These are phyloP conservation scores for Candida sp. DNA, from an alignment of 1,139 yeast species.

Conservation along the genomic window DNA sequence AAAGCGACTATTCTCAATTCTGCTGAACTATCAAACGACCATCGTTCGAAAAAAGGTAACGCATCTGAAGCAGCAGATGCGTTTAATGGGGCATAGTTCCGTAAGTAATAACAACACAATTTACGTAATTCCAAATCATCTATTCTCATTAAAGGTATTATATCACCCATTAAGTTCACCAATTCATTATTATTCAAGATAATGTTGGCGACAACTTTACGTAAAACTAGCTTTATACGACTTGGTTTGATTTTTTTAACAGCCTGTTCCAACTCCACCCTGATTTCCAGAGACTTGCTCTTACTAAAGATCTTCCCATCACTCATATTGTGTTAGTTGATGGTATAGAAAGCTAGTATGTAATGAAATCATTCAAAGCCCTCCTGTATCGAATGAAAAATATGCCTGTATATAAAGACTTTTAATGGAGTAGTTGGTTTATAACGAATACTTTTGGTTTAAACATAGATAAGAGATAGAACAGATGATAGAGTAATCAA, in stretches of 20 bases:
- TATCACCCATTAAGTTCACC: slow-evolving; percentile 63
- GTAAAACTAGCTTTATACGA: slow-evolving; percentile 59
- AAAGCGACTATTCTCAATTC: slow-evolving; percentile 50
- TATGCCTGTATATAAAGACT: background rate
- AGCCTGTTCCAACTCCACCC: slow-evolving; percentile 52
- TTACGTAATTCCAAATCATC: slow-evolving; percentile 74
- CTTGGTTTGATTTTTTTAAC: slow-evolving; percentile 50
- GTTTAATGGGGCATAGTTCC: slow-evolving; percentile 54
- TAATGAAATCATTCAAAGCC: too few relatives aligned
- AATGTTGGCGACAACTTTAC: slow-evolving; percentile 78
- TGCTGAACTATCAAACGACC: slow-evolving; percentile 37
- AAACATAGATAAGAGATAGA: too few relatives aligned
- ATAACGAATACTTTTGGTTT: too few relatives aligned
- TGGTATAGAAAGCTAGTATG: too few relatives aligned
- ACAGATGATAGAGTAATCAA: too few relatives aligned
- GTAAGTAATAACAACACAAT: slow-evolving; percentile 59
- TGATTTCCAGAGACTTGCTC: slow-evolving; percentile 51
- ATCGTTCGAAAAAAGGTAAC: slow-evolving; percentile 53
- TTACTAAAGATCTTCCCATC: slow-evolving; percentile 42
- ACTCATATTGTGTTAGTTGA: slow-evolving; percentile 23
- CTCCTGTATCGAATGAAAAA: background rate
- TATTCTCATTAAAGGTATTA: slow-evolving; percentile 55
- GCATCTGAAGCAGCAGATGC: slow-evolving; percentile 56
- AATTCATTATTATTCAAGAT: slow-evolving; percentile 82
- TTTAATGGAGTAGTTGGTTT: too few relatives aligned